phyloP scores from a whole-genome alignment of 805 yeast genomes.

The Limtongia smithiae region DNA sequence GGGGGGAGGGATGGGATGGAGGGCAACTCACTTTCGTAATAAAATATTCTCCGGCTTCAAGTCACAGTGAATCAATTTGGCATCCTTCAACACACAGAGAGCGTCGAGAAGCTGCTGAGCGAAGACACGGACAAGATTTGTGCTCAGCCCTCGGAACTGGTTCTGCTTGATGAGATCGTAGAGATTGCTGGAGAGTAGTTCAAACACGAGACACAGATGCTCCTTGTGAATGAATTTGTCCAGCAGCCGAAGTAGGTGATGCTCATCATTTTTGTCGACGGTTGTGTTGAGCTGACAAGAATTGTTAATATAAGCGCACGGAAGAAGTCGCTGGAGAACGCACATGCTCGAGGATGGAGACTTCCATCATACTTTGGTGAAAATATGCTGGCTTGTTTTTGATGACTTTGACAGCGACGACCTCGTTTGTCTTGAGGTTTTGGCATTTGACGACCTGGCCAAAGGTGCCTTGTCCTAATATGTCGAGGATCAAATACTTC shows the following conservation, averaged over 20 bases:
- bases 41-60: conserved; percentile 93
- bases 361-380: conserved; percentile 90
- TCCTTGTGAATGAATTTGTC: conserved; percentile 91
- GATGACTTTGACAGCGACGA: conserved; percentile 91
- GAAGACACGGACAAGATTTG: conserved; percentile 72
- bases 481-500: conserved; percentile 66
- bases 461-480: conserved; percentile 94
- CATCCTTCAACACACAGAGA: conserved; percentile 71
- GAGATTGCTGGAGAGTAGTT: conserved; percentile 77
- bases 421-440: conserved; percentile 68
- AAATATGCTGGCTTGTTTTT: conserved; percentile 87
- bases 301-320: background rate
- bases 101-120: conserved; percentile 80
- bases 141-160: conserved; percentile 84
- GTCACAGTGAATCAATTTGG: conserved; percentile 91
- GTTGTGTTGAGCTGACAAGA: conserved; percentile 51
- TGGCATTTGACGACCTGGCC: conserved; percentile 98
- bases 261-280: conserved; percentile 65
- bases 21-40: conserved; percentile 50
- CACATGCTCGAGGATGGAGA: conserved; percentile 68
- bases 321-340: background rate
- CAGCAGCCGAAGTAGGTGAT: conserved; percentile 69
- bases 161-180: conserved; percentile 90
- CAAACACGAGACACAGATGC: conserved; percentile 91
- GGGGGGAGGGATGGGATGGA: too few relatives aligned